These are phyloP conservation scores for Pyricularia sp. DNA, from an alignment of 2,329 filamentous ascomycete species.

Conservation along the genomic window DNA sequence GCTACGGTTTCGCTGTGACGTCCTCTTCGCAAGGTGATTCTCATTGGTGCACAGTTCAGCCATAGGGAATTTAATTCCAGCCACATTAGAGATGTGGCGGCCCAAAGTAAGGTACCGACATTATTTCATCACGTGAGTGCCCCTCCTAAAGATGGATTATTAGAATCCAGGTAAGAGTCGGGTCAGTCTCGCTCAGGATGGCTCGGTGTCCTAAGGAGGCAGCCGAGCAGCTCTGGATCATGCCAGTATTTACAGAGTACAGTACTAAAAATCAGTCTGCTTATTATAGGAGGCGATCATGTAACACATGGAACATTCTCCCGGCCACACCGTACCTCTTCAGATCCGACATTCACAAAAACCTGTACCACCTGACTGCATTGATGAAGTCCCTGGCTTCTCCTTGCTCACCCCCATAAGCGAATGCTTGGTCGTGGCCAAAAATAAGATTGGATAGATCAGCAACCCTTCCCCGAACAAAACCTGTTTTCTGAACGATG, in stretches of 20 bases:
- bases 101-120: not conserved
- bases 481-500: not conserved
- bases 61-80: not conserved
- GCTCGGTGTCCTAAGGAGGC: not conserved
- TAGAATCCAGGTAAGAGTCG: not conserved
- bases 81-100: not conserved
- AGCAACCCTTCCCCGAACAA: not conserved
- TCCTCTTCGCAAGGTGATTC: not conserved
- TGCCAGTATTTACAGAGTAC: not conserved
- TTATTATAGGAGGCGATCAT: not conserved
- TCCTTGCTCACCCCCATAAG: not conserved
- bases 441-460: not conserved
- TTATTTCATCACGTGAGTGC: not conserved
- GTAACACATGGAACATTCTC: not conserved
- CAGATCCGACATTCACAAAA: not conserved
- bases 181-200: not conserved
- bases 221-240: not conserved
- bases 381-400: not conserved
- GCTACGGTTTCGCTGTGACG: not conserved
- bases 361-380: not conserved
- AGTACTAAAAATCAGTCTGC: not conserved
- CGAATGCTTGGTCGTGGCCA: not conserved
- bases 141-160: not conserved
- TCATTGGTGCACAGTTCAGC: not conserved
- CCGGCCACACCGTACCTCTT: no score